phyloP scores from a whole-genome alignment of 441 rosid genomes.

The Kokia cookei region DNA sequence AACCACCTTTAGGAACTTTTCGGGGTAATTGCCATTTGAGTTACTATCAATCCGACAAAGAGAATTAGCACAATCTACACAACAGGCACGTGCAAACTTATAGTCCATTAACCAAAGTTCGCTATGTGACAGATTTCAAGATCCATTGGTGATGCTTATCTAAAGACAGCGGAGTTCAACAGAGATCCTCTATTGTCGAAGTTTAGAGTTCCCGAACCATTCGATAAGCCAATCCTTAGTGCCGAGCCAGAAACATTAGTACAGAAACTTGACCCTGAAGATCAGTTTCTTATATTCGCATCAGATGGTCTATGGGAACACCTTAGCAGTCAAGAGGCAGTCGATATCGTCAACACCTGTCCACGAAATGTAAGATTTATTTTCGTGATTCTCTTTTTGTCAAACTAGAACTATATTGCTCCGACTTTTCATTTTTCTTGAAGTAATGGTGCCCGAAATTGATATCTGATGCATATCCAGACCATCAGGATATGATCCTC shows the following conservation, averaged over 20 bases:
- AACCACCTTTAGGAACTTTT: too few relatives aligned
- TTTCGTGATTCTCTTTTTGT: background rate
- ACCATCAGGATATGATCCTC: too few relatives aligned
- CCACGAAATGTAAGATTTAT: constrained; percentile 64
- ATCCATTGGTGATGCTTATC: constrained; percentile 91
- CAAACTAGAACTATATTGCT: background rate
- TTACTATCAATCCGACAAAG: background rate
- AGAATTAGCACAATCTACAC: too few relatives aligned
- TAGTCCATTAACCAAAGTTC: constrained; percentile 6
- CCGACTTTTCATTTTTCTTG: background rate
- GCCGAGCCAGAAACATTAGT: constrained; percentile 78
- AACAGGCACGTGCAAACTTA: background rate
- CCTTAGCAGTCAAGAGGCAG: constrained; percentile 85
- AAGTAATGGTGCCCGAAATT: background rate
- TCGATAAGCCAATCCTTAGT: constrained; percentile 69
- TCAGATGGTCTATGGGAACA: constrained; percentile 99
- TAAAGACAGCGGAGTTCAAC: constrained; percentile 79
- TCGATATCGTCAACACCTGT: constrained; percentile 61
- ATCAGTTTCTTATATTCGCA: constrained; percentile 88
- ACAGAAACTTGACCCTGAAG: constrained; percentile 61
- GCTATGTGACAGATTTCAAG: constrained; percentile 56
- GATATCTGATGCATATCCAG: background rate
- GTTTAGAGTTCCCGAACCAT: constrained; percentile 68
- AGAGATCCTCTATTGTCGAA: constrained; percentile 69
- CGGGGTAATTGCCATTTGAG: background rate